These are phyloP conservation scores for Trametes villosa DNA, from an alignment of 768 basidiomycete species.

Conservation along the genomic window DNA sequence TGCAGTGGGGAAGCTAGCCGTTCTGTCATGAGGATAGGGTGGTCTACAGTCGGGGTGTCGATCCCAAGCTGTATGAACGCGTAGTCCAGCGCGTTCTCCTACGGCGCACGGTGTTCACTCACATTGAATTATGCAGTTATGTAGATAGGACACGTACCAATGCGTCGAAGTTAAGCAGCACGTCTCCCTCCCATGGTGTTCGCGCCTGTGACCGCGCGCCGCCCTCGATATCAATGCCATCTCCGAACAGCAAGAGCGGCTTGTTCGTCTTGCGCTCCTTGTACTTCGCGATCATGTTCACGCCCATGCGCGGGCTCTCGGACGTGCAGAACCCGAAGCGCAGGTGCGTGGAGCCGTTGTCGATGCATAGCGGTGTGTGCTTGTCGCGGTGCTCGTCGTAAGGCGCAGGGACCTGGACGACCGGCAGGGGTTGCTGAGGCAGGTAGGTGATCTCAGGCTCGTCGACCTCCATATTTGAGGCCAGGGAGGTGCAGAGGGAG, in stretches of 20 bases:
- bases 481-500: no score
- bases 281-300: conserved; percentile 83
- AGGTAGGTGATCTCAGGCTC: conserved; percentile 18
- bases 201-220: conserved; percentile 78
- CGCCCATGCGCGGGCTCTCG: conserved; percentile 56
- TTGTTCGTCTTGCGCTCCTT: conserved; percentile 87
- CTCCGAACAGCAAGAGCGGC: conserved; percentile 85
- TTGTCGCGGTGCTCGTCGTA: conserved; percentile 57
- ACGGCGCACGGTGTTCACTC: conserved; percentile 26
- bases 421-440: conserved; percentile 34
- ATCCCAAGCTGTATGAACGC: conserved; percentile 88
- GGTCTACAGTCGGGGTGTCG: conserved; percentile 72
- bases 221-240: conserved; percentile 85
- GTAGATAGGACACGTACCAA: conserved; percentile 62
- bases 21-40: conserved; percentile 95
- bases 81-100: conserved; percentile 96
- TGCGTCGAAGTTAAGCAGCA: conserved; percentile 89
- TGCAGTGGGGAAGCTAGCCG: conserved; percentile 86
- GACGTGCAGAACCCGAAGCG: conserved; percentile 84
- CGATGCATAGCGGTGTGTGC: conserved; percentile 76
- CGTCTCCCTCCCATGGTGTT: conserved; percentile 93
- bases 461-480: conserved; percentile 18
- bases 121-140: neutral
- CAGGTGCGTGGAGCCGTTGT: conserved; percentile 84
- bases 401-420: conserved; percentile 43